phyloP scores from a whole-genome alignment of 139 green algal species.

The Edaphochlamys debaryana region DNA sequence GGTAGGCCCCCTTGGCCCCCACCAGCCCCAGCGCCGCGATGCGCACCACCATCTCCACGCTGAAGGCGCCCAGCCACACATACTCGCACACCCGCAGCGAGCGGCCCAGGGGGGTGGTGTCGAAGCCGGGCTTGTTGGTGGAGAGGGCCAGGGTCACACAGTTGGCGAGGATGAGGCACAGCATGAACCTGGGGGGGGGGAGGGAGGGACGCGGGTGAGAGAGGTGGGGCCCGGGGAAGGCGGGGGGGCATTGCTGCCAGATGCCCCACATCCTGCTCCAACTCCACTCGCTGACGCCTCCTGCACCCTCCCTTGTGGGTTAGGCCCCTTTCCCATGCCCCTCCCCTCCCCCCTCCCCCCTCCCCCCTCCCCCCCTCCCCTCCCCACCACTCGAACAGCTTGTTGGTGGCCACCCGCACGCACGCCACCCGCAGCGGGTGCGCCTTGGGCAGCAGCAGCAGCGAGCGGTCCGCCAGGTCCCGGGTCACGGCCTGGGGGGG shows the following conservation, averaged over 20 bases:
- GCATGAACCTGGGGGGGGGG: not conserved
- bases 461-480: not conserved
- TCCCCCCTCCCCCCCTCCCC: too few species aligned
- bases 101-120: not conserved
- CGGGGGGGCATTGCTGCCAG: too few species aligned
- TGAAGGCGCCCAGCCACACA: slow-evolving; percentile 2
- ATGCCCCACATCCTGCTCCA: too few species aligned
- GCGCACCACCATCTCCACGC: not conserved
- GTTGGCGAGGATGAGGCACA: slow-evolving; percentile 18
- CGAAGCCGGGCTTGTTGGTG: not conserved
- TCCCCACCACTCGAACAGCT: not conserved
- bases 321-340: too few species aligned
- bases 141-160: slow-evolving; percentile 16
- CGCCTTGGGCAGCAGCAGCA: not conserved
- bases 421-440: not conserved
- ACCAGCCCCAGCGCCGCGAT: not conserved
- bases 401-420: not conserved
- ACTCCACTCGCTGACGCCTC: too few species aligned
- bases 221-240: too few species aligned
- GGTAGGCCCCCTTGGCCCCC: not conserved
- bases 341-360: too few species aligned
- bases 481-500: not conserved
- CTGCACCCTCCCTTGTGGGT: too few species aligned
- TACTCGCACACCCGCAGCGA: not conserved
- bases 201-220: too few species aligned